Evolutionary conservation across 129 eudicot genomes (phyloP).

Genomic region (Apium graveolens): DNA sequence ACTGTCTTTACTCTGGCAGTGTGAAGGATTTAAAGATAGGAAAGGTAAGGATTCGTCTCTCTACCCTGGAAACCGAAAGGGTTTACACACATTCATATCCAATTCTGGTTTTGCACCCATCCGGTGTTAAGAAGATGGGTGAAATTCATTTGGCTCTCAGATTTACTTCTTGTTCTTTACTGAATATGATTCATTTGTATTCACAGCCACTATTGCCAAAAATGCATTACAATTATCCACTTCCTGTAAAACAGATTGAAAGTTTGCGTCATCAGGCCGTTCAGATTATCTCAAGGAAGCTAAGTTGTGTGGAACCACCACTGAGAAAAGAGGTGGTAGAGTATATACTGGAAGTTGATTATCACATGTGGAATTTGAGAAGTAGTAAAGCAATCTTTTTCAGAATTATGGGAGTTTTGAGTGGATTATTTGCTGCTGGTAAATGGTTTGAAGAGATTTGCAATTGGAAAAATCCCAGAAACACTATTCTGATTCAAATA

Average conservation of each 20-base stretch:
- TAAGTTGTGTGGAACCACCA: constrained; percentile 43
- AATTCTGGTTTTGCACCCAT: constrained; percentile 36
- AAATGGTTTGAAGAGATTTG: constrained; percentile 28
- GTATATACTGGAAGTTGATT: neutral
- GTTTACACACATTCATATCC: constrained; percentile 54
- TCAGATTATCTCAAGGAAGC: constrained; percentile 24
- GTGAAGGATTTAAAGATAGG: constrained; percentile 34
- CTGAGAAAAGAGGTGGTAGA: constrained; percentile 48
- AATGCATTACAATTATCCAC: constrained; percentile 46
- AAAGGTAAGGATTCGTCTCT: constrained; percentile 43
- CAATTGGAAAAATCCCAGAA: constrained; percentile 44
- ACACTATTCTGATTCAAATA: neutral
- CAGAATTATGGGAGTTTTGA: neutral
- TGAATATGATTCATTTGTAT: constrained; percentile 38
- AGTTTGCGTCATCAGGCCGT: constrained; percentile 34
- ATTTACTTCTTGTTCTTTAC: constrained; percentile 33
- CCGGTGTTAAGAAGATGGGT: constrained; percentile 53
- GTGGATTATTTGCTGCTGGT: neutral
- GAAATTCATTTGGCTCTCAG: constrained; percentile 45
- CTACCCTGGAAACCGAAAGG: constrained; percentile 40
- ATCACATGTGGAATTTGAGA: neutral
- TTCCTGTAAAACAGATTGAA: constrained; percentile 29
- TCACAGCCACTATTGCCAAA: constrained; percentile 38
- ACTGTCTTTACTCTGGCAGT: constrained; percentile 6
- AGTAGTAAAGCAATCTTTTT: neutral